Evolutionary conservation across 257 asterid genomes (phyloP), one percentile per base, ranked within the genome.

Genomic region (Ocimum tenuiflorum): DNA sequence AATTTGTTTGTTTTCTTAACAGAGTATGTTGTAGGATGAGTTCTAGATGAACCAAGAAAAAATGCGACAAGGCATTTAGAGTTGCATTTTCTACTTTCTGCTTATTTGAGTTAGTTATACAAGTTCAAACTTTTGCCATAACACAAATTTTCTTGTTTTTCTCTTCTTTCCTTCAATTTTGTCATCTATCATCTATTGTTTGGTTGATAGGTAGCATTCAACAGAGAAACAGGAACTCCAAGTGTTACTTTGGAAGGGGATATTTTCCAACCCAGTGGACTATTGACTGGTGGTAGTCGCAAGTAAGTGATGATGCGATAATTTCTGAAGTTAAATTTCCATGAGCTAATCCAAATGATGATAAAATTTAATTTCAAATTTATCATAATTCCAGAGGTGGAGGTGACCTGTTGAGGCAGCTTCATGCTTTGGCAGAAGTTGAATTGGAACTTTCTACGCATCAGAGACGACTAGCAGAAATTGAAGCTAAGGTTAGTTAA

Each of bases 241-340:
- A 89, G 88, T 67, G 97, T 87, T 63, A 84, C 91, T 31, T 78
- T 89, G 20, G 89, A 87, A 81, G 99, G 97, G 56, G 97, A 89
- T 79, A 86, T 92, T 68, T 92, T 87, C 75, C 94, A 89, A 83
- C 96, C 99, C 33, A 89, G 94, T 79, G 97, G 95, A 64, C 91
- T 89, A 78, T 58, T 92, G 79, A 92, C 99, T 65, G 99, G 99
- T 74, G 99, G 99, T 61, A 92, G 99, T 73, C 95, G 96, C 71
- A 89, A 72, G 99, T 92, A 84, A 80, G 86, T 54, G 46, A 60
- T 65, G 11, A 53, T 67, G 60, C 43, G 56, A 54, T 69, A 60
- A 43, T 74, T 62, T 66, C n/a, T 27, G 24, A 52, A 42, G 58
- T 69, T 74, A 46, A 33, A 41, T 39, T 67, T 54, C 41, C 8